phyloP scores from a whole-genome alignment of 305 asterid genomes.

The Fraxinus greggii region DNA sequence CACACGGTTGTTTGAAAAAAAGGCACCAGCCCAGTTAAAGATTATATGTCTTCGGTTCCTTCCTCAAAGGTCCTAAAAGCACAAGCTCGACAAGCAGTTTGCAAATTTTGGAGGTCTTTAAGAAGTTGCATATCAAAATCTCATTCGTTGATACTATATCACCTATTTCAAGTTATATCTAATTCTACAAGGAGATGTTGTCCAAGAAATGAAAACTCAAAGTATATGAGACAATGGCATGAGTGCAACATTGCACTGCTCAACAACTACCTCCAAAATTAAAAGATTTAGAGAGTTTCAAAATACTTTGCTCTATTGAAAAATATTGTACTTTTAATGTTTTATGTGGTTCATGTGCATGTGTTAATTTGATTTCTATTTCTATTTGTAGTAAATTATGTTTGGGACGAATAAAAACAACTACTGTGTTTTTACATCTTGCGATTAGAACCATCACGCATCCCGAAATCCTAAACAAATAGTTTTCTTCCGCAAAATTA shows the following conservation, averaged over 20 bases:
- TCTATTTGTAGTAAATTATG: neutral
- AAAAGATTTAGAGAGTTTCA: neutral
- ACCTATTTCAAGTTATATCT: neutral
- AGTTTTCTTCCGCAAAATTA: too few relatives aligned
- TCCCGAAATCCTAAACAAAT: neutral
- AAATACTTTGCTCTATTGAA: too few relatives aligned
- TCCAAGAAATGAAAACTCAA: neutral
- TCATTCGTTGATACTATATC: neutral
- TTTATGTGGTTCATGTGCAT: neutral
- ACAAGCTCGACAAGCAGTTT: too few relatives aligned
- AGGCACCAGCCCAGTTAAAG: too few relatives aligned
- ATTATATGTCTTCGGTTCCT: too few relatives aligned
- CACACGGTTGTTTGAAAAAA: too few relatives aligned
- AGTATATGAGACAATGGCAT: neutral
- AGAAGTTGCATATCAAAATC: too few relatives aligned
- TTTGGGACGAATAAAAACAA: too few relatives aligned
- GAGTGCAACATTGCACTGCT: neutral
- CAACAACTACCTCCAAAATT: neutral
- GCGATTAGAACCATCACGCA: neutral
- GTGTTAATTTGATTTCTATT: neutral
- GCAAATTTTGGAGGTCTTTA: too few relatives aligned
- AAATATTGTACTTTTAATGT: neutral
- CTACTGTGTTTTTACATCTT: neutral
- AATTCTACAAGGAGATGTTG: neutral
- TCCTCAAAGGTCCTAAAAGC: too few relatives aligned